Evolutionary conservation across 345 rosid species (phyloP).

Genomic region (Eucalyptus dawsonii): DNA sequence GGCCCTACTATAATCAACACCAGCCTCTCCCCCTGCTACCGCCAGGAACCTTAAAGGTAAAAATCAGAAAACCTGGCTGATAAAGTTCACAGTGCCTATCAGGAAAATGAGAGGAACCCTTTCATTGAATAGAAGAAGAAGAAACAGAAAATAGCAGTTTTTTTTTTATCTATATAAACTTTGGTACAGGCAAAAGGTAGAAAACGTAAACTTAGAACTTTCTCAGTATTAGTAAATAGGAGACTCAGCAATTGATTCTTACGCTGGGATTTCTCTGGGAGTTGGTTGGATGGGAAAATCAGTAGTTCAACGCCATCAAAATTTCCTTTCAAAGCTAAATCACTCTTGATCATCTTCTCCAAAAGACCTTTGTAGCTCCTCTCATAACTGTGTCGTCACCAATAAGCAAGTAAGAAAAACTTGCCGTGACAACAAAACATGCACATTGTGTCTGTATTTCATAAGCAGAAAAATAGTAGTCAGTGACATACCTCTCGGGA

Average conservation of each 20-base stretch:
- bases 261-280: conserved; percentile 83
- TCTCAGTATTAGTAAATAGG: not conserved
- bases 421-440: not conserved
- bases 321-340: conserved; percentile 79
- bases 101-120: not conserved
- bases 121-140: not conserved
- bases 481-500: conserved; percentile 46
- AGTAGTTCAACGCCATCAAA: conserved; percentile 65
- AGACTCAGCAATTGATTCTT: conserved; percentile 14
- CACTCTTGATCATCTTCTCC: conserved; percentile 71
- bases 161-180: not conserved
- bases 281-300: conserved; percentile 81
- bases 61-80: not conserved
- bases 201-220: not conserved
- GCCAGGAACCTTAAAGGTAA: not conserved
- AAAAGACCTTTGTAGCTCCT: conserved; percentile 61
- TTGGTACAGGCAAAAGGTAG: not conserved
- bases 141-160: not conserved
- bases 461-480: not conserved
- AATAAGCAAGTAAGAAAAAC: not conserved
- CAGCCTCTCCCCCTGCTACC: not conserved
- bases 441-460: not conserved
- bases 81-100: not conserved
- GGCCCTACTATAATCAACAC: not conserved
- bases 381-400: conserved; percentile 51